These are phyloP conservation scores for Elsinoe perseae DNA, from an alignment of 2,329 filamentous ascomycete species.

Conservation along the genomic window DNA sequence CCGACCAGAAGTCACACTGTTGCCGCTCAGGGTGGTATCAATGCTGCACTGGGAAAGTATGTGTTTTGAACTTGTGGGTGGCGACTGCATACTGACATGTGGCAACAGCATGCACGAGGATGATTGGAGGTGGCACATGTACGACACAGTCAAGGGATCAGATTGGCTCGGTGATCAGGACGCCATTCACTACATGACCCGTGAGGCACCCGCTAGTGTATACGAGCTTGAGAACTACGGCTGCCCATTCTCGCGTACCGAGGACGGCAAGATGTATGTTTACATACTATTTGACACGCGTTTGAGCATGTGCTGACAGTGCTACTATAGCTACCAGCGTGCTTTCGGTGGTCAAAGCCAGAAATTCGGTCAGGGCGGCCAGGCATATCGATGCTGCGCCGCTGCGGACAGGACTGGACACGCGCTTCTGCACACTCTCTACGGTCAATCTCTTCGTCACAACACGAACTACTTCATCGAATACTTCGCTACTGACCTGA, in stretches of 20 bases:
- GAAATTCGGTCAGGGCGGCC: slow-evolving; percentile 90
- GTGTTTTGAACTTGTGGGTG: slow-evolving; percentile 22
- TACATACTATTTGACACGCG: neutral
- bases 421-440: slow-evolving; percentile 94
- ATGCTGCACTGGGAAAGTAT: slow-evolving; percentile 72
- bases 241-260: slow-evolving; percentile 91
- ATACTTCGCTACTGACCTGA: slow-evolving; percentile 92
- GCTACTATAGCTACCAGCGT: slow-evolving; percentile 68
- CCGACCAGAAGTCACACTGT: slow-evolving; percentile 80
- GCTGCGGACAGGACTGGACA: slow-evolving; percentile 95
- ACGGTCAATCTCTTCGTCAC: slow-evolving; percentile 91
- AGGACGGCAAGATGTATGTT: slow-evolving; percentile 83
- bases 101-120: slow-evolving; percentile 74
- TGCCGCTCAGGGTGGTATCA: slow-evolving; percentile 70
- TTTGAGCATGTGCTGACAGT: slow-evolving; percentile 15
- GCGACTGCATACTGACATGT: slow-evolving; percentile 12
- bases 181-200: slow-evolving; percentile 97
- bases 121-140: slow-evolving; percentile 99
- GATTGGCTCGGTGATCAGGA: slow-evolving; percentile 98
- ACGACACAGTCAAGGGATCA: slow-evolving; percentile 95
- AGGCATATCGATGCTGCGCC: slow-evolving; percentile 95
- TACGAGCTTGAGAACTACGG: slow-evolving; percentile 96
- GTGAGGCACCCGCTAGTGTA: slow-evolving; percentile 83
- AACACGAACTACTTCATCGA: slow-evolving; percentile 99
- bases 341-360: slow-evolving; percentile 97